Base-by-base conservation (phyloP, 805 yeast species). In the Sugiyamaella boreocaroliniensis region DNA sequence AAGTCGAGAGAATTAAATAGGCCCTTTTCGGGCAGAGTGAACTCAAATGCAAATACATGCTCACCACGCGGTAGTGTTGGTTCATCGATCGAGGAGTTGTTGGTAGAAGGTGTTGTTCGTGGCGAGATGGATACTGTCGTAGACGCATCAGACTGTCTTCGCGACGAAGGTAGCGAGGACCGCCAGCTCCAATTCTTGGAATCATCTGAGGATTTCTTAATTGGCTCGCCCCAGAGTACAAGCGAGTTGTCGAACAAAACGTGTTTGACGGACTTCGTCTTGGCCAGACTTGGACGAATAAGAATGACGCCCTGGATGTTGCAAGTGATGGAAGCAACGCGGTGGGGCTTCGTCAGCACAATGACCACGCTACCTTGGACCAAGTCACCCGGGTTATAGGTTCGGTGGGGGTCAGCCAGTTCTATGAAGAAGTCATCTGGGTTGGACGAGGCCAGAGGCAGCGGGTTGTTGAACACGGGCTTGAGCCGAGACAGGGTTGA, bases 11-110 rank as follows among this genome's bases (percentile, higher is more conserved):
- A 81, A 19, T 93, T 85, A 66, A 75, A 83, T 2, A 87, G 76
- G 58, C 85, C 78, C 57, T 79, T 81, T 59, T 76, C 77, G 0
- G 97, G 96, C n/a, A 89, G 74, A 59, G 80, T 83, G 43, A 89
- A 86, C 47, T 85, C 79, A 64, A 89, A 90, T 18, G 96, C 96
- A 64, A 90, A 89, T 37, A 87, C 71, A 68, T 89, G 97, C 63
- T 86, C 92, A 43, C 97, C 97, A 61, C 61, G 45, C 16, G 56
- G 60, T 11, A 62, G 51, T 9, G 47, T 40, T 14, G 37, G 37
- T 29, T 47, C 16, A 18, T 45, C 29, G 34, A 26, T 32, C 9
- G 49, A 47, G 9, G 46, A 9, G 9, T 4, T 14, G 9, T 43
- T 16, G 9, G 5, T 14, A 9, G 37, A 32, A 14, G 37, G n/a